These are phyloP conservation scores for Zygosaccharomyces pseudobailii DNA, from an alignment of 1,139 yeast genomes.

Conservation along the genomic window DNA sequence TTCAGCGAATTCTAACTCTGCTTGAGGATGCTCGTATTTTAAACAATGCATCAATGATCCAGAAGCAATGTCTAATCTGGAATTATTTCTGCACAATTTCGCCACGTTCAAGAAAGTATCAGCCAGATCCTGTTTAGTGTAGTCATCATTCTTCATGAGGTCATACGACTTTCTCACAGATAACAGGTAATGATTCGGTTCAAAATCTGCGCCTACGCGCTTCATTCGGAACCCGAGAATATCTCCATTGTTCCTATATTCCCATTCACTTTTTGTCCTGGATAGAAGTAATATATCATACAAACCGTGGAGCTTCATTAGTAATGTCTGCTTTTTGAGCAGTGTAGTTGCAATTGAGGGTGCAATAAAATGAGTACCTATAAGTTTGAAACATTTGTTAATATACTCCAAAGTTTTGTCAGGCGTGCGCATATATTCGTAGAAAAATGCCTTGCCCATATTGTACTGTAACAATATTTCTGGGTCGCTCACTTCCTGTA, in stretches of 20 bases:
- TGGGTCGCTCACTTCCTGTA: conserved; percentile 45
- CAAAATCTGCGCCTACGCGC: conserved; percentile 58
- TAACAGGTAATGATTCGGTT: conserved; percentile 55
- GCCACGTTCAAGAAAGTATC: conserved; percentile 59
- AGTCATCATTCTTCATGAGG: conserved; percentile 37
- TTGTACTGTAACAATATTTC: conserved; percentile 57
- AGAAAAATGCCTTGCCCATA: conserved; percentile 56
- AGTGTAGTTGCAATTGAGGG: conserved; percentile 59
- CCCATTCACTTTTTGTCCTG: conserved; percentile 19
- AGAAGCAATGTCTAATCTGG: conserved; percentile 70
- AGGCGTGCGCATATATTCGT: conserved; percentile 37
- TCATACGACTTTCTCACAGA: conserved; percentile 57
- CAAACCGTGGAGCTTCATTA: conserved; percentile 67
- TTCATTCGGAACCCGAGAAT: conserved; percentile 39
- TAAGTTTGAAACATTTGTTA: conserved; percentile 47
- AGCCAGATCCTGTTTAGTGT: conserved; percentile 40
- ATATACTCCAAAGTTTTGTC: conserved; percentile 40
- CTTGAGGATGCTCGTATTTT: conserved; percentile 42
- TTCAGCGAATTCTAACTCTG: conserved; percentile 77
- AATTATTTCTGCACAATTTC: conserved; percentile 60
- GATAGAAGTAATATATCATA: conserved; percentile 48
- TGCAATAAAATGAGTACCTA: conserved; percentile 57
- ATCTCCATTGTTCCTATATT: conserved; percentile 24
- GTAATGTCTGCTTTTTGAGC: conserved; percentile 49
- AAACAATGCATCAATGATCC: conserved; percentile 64